These are phyloP conservation scores for Triticum timopheevii DNA, from an alignment of 176 grass and related monocot species.

Conservation along the genomic window DNA sequence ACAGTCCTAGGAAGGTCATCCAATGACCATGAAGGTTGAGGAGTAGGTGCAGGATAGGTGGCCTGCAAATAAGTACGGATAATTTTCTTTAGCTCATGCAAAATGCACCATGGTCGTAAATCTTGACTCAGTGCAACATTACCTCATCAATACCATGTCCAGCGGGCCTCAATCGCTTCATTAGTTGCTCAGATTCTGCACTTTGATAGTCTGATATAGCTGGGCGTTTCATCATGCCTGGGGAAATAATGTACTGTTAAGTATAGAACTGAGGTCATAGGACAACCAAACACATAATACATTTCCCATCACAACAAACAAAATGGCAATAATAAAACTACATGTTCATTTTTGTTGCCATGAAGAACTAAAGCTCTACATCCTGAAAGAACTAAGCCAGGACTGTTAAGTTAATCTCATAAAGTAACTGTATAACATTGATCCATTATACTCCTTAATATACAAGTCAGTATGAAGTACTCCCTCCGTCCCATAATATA, in stretches of 20 bases:
- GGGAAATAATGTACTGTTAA: conserved; percentile 31
- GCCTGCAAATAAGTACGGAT: conserved; percentile 49
- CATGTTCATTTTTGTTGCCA: neutral
- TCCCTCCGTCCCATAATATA: too few relatives aligned
- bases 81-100: conserved; percentile 28
- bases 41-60: conserved; percentile 70
- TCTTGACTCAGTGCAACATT: conserved; percentile 29
- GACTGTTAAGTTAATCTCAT: conserved; percentile 7
- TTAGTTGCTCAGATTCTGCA: conserved; percentile 86
- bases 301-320: conserved; percentile 19
- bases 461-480: conserved; percentile 5
- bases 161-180: conserved; percentile 80
- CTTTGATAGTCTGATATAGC: conserved; percentile 92
- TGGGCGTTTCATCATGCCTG: conserved; percentile 71
- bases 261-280: conserved; percentile 21
- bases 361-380: neutral
- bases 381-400: conserved; percentile 14
- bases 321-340: neutral
- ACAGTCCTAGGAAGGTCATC: conserved; percentile 88
- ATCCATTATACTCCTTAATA: neutral
- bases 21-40: conserved; percentile 71
- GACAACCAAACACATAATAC: conserved; percentile 9
- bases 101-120: conserved; percentile 13
- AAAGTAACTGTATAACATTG: neutral
- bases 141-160: conserved; percentile 89